These are phyloP conservation scores for Lathyrus aphaca DNA, from an alignment of 306 rosid species.

Conservation along the genomic window DNA sequence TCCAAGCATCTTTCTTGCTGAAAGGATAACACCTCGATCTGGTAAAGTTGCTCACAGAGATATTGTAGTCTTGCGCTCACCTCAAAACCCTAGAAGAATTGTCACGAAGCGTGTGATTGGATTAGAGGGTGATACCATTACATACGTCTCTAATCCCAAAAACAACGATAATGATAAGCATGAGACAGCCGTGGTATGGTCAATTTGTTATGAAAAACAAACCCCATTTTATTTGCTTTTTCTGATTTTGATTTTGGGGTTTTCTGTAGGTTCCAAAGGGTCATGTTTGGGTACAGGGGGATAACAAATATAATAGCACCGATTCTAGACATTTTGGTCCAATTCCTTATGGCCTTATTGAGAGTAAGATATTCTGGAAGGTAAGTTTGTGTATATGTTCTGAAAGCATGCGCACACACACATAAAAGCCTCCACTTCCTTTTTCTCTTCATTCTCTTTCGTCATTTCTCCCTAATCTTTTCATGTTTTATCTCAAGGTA, in stretches of 20 bases:
- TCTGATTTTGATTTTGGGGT: too few species aligned
- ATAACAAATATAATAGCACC: constrained; percentile 48
- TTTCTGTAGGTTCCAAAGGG: constrained; percentile 71
- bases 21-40: constrained; percentile 56
- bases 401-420: constrained; percentile 16
- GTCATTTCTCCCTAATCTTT: constrained; percentile 7
- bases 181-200: constrained; percentile 66
- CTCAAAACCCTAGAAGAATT: constrained; percentile 49
- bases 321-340: constrained; percentile 84
- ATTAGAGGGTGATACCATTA: constrained; percentile 71
- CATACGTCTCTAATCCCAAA: constrained; percentile 55
- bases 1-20: constrained; percentile 40
- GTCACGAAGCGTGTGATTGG: constrained; percentile 68
- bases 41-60: constrained; percentile 61
- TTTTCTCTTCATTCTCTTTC: not conserved
- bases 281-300: constrained; percentile 80
- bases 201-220: not conserved
- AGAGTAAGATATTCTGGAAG: constrained; percentile 66
- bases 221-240: too few species aligned
- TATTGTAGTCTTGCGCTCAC: constrained; percentile 58
- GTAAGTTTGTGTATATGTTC: constrained; percentile 42
- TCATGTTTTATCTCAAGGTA: constrained; percentile 47
- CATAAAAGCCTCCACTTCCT: not conserved
- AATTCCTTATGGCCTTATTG: constrained; percentile 70
- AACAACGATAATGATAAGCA: constrained; percentile 48